Conservation (phyloP, 495 filamentous ascomycete species). For the Tuber microsphaerosporum region DNA sequence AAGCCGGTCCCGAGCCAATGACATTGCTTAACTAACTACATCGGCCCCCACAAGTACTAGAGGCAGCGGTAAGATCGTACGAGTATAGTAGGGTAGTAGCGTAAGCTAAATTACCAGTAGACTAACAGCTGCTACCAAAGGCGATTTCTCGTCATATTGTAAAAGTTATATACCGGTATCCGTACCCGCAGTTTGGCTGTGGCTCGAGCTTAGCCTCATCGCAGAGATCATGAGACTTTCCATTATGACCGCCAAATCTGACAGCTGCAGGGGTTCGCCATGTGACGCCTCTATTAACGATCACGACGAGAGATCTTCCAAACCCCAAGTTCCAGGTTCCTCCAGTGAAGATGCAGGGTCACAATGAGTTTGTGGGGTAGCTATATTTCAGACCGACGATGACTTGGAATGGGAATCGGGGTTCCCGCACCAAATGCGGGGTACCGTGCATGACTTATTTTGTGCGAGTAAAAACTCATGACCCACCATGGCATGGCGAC, state of each 20-base stretch:
- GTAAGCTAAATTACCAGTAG: background rate
- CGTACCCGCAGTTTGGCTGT: background rate
- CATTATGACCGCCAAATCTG: background rate
- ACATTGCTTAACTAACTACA: background rate
- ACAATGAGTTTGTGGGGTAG: background rate
- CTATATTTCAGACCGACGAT: background rate
- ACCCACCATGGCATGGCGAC: background rate
- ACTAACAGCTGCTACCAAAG: background rate
- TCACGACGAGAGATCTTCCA: background rate
- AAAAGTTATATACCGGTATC: background rate
- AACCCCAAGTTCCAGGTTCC: constrained; percentile 3
- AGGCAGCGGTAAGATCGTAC: background rate
- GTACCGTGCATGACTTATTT: background rate
- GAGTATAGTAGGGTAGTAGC: background rate
- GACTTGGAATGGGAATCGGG: background rate
- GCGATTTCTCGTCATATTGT: background rate
- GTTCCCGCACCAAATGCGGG: background rate
- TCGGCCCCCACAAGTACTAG: background rate
- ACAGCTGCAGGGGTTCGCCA: constrained; percentile 1
- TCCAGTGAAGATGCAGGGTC: constrained; percentile 3
- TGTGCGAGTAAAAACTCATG: background rate
- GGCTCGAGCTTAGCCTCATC: background rate
- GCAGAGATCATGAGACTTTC: background rate
- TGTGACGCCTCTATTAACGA: background rate
- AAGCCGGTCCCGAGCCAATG: background rate